These are phyloP conservation scores for Arachis monticola DNA, from an alignment of 331 rosid species.

Conservation along the genomic window DNA sequence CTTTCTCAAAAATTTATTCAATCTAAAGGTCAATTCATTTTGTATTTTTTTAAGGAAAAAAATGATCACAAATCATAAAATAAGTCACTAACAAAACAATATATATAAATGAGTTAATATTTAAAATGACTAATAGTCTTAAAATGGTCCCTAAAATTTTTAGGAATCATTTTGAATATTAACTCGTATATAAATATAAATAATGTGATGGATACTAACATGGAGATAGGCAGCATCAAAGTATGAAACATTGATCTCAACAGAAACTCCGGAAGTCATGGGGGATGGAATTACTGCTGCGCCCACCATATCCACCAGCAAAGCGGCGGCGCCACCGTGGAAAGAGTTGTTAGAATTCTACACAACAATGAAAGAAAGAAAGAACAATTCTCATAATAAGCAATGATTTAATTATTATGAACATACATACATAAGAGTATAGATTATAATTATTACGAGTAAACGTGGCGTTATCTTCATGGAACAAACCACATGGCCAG, in stretches of 20 bases:
- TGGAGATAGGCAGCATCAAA: slow-evolving; percentile 66
- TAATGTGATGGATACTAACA: slow-evolving; percentile 38
- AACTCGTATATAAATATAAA: too few relatives aligned
- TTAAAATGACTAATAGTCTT: too few relatives aligned
- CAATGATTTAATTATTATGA: not conserved
- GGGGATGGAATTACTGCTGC: slow-evolving; percentile 56
- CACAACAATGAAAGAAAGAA: not conserved
- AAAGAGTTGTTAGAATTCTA: slow-evolving; percentile 58
- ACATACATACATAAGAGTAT: not conserved
- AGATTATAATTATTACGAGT: slow-evolving; percentile 35
- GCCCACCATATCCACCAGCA: slow-evolving; percentile 74
- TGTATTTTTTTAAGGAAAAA: too few relatives aligned
- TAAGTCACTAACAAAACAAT: too few relatives aligned
- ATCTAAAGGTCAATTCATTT: too few relatives aligned
- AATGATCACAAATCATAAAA: too few relatives aligned
- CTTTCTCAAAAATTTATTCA: too few relatives aligned
- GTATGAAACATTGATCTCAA: slow-evolving; percentile 64
- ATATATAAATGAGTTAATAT: too few relatives aligned
- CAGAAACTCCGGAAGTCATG: slow-evolving; percentile 56
- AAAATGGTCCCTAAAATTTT: too few relatives aligned
- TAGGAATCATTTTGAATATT: too few relatives aligned
- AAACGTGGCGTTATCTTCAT: slow-evolving; percentile 59
- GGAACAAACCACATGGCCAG: slow-evolving; percentile 63
- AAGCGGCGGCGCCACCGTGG: slow-evolving; percentile 71
- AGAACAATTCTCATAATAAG: not conserved